Evolutionary conservation across 208 protist species (phyloP), one percentile per base, ranked within the genome.

Genomic region (Leishmania guyanensis): DNA sequence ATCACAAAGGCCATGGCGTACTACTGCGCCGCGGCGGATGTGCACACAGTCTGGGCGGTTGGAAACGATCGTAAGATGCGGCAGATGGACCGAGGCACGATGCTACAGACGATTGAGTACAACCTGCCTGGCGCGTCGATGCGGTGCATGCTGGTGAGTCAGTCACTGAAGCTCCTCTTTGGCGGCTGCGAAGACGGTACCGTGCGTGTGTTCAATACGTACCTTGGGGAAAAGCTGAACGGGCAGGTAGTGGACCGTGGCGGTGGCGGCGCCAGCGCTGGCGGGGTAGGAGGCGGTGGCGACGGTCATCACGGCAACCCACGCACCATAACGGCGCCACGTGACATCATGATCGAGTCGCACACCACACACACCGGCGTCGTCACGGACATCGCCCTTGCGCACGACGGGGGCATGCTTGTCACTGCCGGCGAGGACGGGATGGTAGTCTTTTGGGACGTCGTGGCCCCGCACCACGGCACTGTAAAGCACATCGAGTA

Each of bases 401-500:
- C 96, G 10, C 94, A 90, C 82, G 98, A 99, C 81, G 98, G 99
- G 75, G 81, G 85, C 22, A 89, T 97, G 80, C 88, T 99, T n/a
- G 92, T 99, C 80, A 98, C 95, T 50, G 95, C 93, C 14, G 95
- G 97, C 70, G 97, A 99, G 39, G 98, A 99, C 82, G 96, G 98
- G 54, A 88, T 91, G 48, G 88, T 99, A 26, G 92, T 96, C 54
- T 93, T 98, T 77, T 98, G 94, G 91, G 93, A 98, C 75, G 89
- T 98, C 39, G 88, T 96, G 2, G 97, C 97, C 16, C 96, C 96
- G 60, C 97, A 99, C 72, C 94, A 96, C 54, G 88, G 88, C 26
- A 72, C 86, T 8, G 85, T 88, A 6, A 88, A 87, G 76, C 95
- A 98, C 86, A 74, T 96, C 56, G 91, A 95, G 74, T 99, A 93